Evolutionary conservation across 1,284 basidiomycete species (phyloP).

Genomic region (Rhodotorula sp.): DNA sequence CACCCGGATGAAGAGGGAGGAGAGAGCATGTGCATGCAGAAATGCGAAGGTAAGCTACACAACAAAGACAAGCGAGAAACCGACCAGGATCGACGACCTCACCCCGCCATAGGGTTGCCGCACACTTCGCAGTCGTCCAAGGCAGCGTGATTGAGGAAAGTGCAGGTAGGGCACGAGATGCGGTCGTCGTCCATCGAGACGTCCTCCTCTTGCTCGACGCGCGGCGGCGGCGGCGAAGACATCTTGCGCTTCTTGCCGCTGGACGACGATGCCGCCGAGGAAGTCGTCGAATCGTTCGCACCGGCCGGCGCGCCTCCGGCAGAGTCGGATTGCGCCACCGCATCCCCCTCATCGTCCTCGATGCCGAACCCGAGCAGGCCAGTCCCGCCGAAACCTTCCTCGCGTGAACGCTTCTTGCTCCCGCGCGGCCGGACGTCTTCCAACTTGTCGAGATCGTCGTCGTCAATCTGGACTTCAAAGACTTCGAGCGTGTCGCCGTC

Average conservation of each 20-base stretch:
- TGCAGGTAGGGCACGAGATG: constrained; percentile 44
- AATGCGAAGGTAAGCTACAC: neutral
- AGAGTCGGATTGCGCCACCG: neutral
- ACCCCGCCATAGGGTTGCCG: neutral
- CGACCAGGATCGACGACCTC: neutral
- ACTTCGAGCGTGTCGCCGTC: constrained; percentile 67
- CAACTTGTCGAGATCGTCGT: constrained; percentile 57
- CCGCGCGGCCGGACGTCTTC: constrained; percentile 44
- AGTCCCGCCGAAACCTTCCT: constrained; percentile 71
- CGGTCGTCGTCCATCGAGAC: neutral
- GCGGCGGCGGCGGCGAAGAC: neutral
- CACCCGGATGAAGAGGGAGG: neutral
- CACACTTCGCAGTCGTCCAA: constrained; percentile 44
- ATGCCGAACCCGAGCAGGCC: constrained; percentile 52
- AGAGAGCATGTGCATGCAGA: neutral
- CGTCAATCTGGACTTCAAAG: constrained; percentile 62
- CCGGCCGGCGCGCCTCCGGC: neutral
- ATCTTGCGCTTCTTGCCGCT: neutral
- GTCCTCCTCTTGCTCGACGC: neutral
- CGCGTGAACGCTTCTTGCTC: constrained; percentile 52
- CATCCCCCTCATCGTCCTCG: neutral
- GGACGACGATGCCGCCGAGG: neutral
- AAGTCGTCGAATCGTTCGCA: neutral
- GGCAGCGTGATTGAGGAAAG: constrained; percentile 43
- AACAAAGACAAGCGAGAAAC: too few species aligned